Conservation (phyloP, 805 yeast species). For the Saccharomycopsis synnaedendra region DNA sequence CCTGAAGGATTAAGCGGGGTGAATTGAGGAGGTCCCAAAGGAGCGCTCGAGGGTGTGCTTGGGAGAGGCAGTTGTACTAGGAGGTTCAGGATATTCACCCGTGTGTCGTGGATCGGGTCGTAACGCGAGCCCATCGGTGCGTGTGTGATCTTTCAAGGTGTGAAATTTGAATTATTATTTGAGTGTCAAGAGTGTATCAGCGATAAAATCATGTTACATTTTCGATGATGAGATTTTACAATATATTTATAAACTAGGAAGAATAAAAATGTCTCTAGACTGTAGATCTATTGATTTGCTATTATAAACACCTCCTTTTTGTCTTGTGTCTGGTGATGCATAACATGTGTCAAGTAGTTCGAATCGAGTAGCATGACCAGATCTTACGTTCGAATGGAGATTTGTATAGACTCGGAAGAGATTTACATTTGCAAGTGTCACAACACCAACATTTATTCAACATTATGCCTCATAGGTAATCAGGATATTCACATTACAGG, state of each 20-base stretch:
- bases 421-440: no score
- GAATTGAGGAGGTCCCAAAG: background rate
- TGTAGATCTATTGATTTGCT: no score
- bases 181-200: background rate
- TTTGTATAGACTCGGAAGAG: no score
- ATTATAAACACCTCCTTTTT: no score
- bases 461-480: no score
- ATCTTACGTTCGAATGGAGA: no score
- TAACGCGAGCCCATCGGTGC: constrained; percentile 13
- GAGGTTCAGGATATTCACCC: constrained; percentile 9
- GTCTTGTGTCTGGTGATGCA: no score
- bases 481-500: no score
- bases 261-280: background rate
- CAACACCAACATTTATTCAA: no score
- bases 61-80: background rate
- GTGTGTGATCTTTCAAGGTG: background rate
- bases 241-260: background rate
- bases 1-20: background rate
- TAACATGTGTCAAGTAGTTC: no score
- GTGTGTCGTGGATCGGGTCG: constrained; percentile 15
- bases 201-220: background rate
- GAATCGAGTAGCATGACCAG: no score
- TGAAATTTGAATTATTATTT: background rate
- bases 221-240: background rate
- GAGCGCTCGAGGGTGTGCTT: background rate